These are phyloP conservation scores for Fusarium praegraminearum DNA, from an alignment of 2,329 filamentous ascomycete species.

Conservation along the genomic window DNA sequence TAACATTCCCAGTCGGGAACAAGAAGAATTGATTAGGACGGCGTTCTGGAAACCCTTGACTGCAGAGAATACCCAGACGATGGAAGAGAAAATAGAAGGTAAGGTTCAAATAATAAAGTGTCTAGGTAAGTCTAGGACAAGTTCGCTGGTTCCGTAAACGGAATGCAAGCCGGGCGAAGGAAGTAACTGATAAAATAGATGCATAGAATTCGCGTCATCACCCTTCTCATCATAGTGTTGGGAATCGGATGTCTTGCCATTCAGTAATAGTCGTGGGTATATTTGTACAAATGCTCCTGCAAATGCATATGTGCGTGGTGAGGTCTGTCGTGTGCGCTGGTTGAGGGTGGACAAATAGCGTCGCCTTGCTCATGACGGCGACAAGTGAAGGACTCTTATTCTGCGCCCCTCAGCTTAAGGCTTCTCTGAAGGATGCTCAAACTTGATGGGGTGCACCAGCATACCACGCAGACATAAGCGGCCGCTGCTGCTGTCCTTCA, in stretches of 20 bases:
- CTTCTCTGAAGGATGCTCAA: slow-evolving; percentile 64
- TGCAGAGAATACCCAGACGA: slow-evolving; percentile 47
- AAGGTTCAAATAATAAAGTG: slow-evolving; percentile 48
- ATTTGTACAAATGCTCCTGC: slow-evolving; percentile 50
- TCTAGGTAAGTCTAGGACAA: slow-evolving; percentile 48
- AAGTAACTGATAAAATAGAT: slow-evolving; percentile 43
- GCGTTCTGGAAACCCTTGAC: slow-evolving; percentile 41
- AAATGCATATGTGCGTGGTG: slow-evolving; percentile 49
- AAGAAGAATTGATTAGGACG: slow-evolving; percentile 42
- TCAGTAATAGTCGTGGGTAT: slow-evolving; percentile 48
- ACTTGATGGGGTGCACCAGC: slow-evolving; percentile 85
- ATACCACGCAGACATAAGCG: slow-evolving; percentile 84
- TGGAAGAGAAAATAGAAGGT: slow-evolving; percentile 42
- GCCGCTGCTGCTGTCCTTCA: slow-evolving; percentile 61
- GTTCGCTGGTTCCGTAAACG: slow-evolving; percentile 42
- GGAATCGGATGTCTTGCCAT: slow-evolving; percentile 43
- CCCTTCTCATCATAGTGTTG: slow-evolving; percentile 40
- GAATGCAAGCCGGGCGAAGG: slow-evolving; percentile 39
- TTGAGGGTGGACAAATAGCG: slow-evolving; percentile 33
- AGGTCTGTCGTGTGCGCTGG: slow-evolving; percentile 46
- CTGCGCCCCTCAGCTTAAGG: slow-evolving; percentile 27
- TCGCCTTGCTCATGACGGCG: slow-evolving; percentile 49
- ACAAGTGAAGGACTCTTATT: slow-evolving; percentile 19
- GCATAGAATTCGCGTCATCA: slow-evolving; percentile 42
- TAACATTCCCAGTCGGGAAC: slow-evolving; percentile 33